These are phyloP conservation scores for Aspergillus homomorphus DNA, from an alignment of 495 filamentous ascomycete genomes.

Conservation along the genomic window DNA sequence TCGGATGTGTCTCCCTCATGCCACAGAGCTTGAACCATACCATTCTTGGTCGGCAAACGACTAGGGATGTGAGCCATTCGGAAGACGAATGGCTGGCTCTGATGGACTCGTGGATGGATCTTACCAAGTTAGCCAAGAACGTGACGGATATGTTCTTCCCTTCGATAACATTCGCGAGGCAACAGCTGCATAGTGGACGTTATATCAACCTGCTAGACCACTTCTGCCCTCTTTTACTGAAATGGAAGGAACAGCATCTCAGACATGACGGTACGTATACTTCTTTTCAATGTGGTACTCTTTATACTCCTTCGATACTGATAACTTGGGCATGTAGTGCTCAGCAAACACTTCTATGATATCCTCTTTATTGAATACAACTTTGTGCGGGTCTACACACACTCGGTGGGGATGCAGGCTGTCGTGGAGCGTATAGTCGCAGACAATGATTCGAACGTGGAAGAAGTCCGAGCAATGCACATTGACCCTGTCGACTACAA, in stretches of 20 bases:
- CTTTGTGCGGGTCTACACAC: conserved; percentile 52
- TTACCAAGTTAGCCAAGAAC: conserved; percentile 51
- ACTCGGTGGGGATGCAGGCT: conserved; percentile 55
- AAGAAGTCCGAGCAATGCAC: conserved; percentile 41
- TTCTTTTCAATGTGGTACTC: no score
- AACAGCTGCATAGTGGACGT: conserved; percentile 50
- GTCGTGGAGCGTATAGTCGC: conserved; percentile 46
- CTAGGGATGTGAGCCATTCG: conserved; percentile 26
- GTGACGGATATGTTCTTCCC: conserved; percentile 55
- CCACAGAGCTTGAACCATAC: conserved; percentile 48
- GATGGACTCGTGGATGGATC: conserved; percentile 52
- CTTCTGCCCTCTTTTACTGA: conserved; percentile 47
- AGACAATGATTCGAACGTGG: conserved; percentile 39
- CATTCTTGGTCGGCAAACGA: conserved; percentile 34
- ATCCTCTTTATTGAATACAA: conserved; percentile 53
- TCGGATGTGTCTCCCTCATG: conserved; percentile 52
- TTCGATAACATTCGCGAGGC: conserved; percentile 48
- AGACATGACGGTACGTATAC: conserved; percentile 32
- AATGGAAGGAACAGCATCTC: conserved; percentile 51
- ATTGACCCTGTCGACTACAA: conserved; percentile 54
- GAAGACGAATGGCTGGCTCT: conserved; percentile 42
- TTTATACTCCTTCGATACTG: not conserved
- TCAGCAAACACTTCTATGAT: conserved; percentile 42
- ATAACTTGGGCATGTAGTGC: conserved; percentile 27
- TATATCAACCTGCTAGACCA: conserved; percentile 52